These are phyloP conservation scores for Jackrogersella minutella DNA, from an alignment of 495 filamentous ascomycete genomes.

Conservation along the genomic window DNA sequence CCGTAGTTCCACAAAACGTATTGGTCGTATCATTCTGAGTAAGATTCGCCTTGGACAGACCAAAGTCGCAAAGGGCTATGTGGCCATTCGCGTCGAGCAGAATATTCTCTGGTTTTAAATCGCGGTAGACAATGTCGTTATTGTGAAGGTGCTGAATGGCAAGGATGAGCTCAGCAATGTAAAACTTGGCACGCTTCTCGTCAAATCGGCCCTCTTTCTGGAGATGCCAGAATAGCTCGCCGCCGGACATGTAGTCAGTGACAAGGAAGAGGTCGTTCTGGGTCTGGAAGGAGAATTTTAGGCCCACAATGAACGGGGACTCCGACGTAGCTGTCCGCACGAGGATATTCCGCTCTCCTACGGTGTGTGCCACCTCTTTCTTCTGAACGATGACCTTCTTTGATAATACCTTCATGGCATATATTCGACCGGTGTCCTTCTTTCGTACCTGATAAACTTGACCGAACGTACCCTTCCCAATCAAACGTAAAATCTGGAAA, in stretches of 20 bases:
- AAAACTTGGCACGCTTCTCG: slow-evolving; percentile 95
- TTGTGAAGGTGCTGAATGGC: slow-evolving; percentile 95
- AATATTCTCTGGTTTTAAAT: slow-evolving; percentile 97
- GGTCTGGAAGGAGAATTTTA: slow-evolving; percentile 99
- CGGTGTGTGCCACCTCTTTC: slow-evolving; percentile 96
- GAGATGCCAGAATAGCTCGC: slow-evolving; percentile 97
- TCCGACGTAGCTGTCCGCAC: slow-evolving; percentile 95
- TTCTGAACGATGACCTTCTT: slow-evolving; percentile 99
- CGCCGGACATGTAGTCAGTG: slow-evolving; percentile 99
- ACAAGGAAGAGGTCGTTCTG: slow-evolving; percentile 96
- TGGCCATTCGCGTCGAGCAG: slow-evolving; percentile 92
- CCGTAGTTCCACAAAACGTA: slow-evolving; percentile 98
- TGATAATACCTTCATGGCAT: slow-evolving; percentile 98
- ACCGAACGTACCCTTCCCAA: slow-evolving; percentile 98
- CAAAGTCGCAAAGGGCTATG: slow-evolving; percentile 95
- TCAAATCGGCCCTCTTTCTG: slow-evolving; percentile 97
- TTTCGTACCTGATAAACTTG: slow-evolving; percentile 99
- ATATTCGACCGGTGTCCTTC: slow-evolving; percentile 93
- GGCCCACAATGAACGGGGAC: slow-evolving; percentile 95
- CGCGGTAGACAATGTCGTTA: slow-evolving; percentile 97
- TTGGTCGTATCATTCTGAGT: slow-evolving; percentile 97
- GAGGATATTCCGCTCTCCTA: slow-evolving; percentile 96
- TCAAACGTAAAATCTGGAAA: slow-evolving; percentile 93
- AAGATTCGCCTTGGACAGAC: slow-evolving; percentile 95
- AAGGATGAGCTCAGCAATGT: slow-evolving; percentile 96